phyloP scores from a whole-genome alignment of 805 yeast genomes.

The Citeromyces matritensis region DNA sequence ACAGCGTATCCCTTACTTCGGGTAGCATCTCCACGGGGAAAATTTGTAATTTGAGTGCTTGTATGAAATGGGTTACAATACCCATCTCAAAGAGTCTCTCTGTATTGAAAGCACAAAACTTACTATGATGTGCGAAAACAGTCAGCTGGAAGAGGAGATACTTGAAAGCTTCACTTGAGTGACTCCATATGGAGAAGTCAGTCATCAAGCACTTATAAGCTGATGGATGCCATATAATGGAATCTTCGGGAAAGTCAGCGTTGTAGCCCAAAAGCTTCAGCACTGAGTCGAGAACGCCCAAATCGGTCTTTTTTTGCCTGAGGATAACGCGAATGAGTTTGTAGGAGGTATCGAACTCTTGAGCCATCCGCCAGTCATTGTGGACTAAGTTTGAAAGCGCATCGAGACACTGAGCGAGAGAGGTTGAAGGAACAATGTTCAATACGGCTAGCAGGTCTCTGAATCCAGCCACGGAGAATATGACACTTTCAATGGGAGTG shows the following conservation, averaged over 20 bases:
- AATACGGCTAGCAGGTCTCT: conserved; percentile 23
- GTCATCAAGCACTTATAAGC: conserved; percentile 46
- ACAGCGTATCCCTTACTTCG: conserved; percentile 21
- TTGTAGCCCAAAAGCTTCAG: conserved; percentile 43
- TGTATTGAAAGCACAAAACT: conserved; percentile 32
- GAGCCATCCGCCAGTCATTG: conserved; percentile 32
- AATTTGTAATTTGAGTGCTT: conserved; percentile 26
- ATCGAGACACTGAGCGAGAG: conserved; percentile 18
- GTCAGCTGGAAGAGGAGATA: conserved; percentile 44
- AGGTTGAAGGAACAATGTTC: conserved; percentile 8
- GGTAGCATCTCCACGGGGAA: conserved; percentile 21
- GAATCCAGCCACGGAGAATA: conserved; percentile 30
- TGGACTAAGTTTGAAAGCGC: conserved; percentile 26
- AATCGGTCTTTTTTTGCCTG: conserved; percentile 20
- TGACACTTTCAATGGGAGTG: no score
- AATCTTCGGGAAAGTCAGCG: conserved; percentile 30
- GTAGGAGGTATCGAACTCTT: conserved; percentile 34
- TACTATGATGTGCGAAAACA: conserved; percentile 37
- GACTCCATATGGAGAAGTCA: conserved; percentile 49
- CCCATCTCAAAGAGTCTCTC: conserved; percentile 36
- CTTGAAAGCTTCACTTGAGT: conserved; percentile 25
- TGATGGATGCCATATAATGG: conserved; percentile 36
- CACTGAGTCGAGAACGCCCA: conserved; percentile 32
- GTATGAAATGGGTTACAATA: conserved; percentile 26
- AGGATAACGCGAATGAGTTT: no score